Conservation (phyloP, 2,329 filamentous ascomycete genomes). For the Trichoderma pleuroti region DNA sequence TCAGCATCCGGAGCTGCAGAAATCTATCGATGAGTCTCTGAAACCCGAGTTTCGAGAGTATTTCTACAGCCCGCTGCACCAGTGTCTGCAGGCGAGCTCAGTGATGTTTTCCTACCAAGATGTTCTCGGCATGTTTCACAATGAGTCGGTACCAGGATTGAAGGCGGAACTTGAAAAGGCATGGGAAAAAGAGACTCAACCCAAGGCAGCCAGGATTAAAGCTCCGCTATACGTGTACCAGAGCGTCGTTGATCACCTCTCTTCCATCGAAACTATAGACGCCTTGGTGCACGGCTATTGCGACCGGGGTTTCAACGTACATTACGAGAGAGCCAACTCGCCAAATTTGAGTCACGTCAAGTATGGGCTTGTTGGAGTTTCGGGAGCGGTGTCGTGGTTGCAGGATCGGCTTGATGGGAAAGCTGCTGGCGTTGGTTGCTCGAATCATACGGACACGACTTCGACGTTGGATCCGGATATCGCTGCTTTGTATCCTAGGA, state of each 20-base stretch:
- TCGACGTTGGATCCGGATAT: neutral
- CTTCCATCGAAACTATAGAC: slow-evolving; percentile 42
- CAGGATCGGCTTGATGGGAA: slow-evolving; percentile 17
- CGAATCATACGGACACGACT: neutral
- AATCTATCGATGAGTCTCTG: slow-evolving; percentile 21
- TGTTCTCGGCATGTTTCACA: slow-evolving; percentile 39
- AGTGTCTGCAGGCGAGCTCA: slow-evolving; percentile 26
- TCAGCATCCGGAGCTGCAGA: slow-evolving; percentile 21
- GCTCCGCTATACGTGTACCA: slow-evolving; percentile 52
- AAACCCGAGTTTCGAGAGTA: slow-evolving; percentile 27
- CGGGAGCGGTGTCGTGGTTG: slow-evolving; percentile 20
- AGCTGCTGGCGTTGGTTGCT: neutral
- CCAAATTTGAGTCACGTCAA: slow-evolving; percentile 35
- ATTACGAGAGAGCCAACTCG: slow-evolving; percentile 43
- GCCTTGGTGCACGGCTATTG: slow-evolving; percentile 42
- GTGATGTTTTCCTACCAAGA: slow-evolving; percentile 32
- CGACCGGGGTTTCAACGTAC: slow-evolving; percentile 36
- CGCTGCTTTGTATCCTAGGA: neutral
- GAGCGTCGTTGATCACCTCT: slow-evolving; percentile 44
- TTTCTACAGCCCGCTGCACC: slow-evolving; percentile 25
- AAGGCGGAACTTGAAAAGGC: slow-evolving; percentile 25
- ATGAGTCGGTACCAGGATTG: slow-evolving; percentile 29
- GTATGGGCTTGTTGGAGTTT: slow-evolving; percentile 18
- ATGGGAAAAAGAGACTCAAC: slow-evolving; percentile 26
- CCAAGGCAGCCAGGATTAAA: slow-evolving; percentile 38